A percentile compares a stretch with the other conserved stretches of the same genome.
phyloP scores from a whole-genome alignment of 495 filamentous ascomycete genomes.

The Acidomyces sp. region DNA sequence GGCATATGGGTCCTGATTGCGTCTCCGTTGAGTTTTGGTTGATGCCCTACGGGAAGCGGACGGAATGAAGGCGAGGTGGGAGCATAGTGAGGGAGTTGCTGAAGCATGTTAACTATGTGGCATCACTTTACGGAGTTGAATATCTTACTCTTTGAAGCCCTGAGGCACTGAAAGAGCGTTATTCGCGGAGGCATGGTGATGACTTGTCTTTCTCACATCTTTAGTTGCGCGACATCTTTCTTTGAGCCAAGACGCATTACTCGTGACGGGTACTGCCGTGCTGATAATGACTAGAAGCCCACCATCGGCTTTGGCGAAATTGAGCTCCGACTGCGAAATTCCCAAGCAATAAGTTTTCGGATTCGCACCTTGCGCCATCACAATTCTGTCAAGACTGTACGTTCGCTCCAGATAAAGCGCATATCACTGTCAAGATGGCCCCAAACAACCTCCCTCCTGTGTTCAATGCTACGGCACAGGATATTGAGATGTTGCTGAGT shows the following conservation, averaged over 20 bases:
- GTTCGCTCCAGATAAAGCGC: too few relatives aligned
- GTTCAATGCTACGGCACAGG: conserved; percentile 73
- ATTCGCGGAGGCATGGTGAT: conserved; percentile 63
- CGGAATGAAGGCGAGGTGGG: conserved; percentile 30
- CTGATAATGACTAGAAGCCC: too few relatives aligned
- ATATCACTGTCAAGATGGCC: conserved; percentile 73
- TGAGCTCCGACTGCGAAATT: too few relatives aligned
- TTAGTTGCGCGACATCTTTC: background rate
- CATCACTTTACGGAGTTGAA: conserved; percentile 1
- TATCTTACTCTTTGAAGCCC: conserved; percentile 45
- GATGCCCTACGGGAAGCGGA: conserved; percentile 33
- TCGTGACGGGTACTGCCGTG: too few relatives aligned
- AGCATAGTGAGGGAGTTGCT: conserved; percentile 3
- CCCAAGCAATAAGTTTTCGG: too few relatives aligned
- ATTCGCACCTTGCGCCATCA: too few relatives aligned
- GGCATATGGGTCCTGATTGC: conserved; percentile 51
- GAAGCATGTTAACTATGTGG: conserved; percentile 6
- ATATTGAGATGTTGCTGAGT: conserved; percentile 98
- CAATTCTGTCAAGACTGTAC: too few relatives aligned
- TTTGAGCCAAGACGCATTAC: too few relatives aligned
- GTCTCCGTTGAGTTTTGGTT: conserved; percentile 26
- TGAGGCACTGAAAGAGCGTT: conserved; percentile 47
- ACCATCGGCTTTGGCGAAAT: too few relatives aligned
- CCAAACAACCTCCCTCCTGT: conserved; percentile 77
- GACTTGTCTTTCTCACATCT: background rate